These are phyloP conservation scores for Cynanchum wilfordii DNA, from an alignment of 257 asterid species.

Conservation along the genomic window DNA sequence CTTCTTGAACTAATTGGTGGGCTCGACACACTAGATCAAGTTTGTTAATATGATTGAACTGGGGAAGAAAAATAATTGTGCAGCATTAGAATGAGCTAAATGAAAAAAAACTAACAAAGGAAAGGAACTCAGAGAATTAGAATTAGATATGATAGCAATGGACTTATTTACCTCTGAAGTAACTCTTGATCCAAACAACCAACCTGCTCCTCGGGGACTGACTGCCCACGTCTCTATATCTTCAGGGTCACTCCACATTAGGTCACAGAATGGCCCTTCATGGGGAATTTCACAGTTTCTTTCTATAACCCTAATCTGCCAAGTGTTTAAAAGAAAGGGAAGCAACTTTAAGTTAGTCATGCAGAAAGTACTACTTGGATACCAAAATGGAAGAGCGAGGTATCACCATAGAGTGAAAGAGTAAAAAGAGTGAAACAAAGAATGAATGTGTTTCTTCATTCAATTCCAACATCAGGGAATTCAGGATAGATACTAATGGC, in stretches of 20 bases:
- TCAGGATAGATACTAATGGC: not conserved
- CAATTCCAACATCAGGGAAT: not conserved
- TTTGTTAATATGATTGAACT: constrained; percentile 95
- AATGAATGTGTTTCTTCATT: not conserved
- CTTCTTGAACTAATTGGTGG: constrained; percentile 99
- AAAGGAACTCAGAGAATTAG: not conserved
- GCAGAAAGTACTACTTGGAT: not conserved
- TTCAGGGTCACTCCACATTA: constrained; percentile 99
- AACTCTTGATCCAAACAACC: constrained; percentile 98
- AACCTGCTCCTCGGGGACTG: constrained; percentile 99
- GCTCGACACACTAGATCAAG: constrained; percentile 97
- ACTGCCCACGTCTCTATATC: constrained; percentile 99
- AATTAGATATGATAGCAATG: not conserved
- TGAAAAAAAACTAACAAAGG: not conserved
- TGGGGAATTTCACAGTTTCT: constrained; percentile 96
- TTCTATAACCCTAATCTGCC: constrained; percentile 87
- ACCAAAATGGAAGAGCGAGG: not conserved
- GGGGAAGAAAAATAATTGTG: constrained; percentile 22
- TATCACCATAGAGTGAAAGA: not conserved
- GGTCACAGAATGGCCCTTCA: constrained; percentile 99
- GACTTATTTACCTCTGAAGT: constrained; percentile 68
- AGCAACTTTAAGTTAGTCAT: not conserved
- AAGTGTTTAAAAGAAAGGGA: constrained; percentile 12
- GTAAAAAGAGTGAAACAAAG: too few relatives aligned
- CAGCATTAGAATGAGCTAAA: constrained; percentile 10